A percentile compares a stretch with the other conserved stretches of the same genome.
These are phyloP conservation scores for Neophaeococcomyces mojaviensis DNA, from an alignment of 2,329 filamentous ascomycete genomes.

Conservation along the genomic window DNA sequence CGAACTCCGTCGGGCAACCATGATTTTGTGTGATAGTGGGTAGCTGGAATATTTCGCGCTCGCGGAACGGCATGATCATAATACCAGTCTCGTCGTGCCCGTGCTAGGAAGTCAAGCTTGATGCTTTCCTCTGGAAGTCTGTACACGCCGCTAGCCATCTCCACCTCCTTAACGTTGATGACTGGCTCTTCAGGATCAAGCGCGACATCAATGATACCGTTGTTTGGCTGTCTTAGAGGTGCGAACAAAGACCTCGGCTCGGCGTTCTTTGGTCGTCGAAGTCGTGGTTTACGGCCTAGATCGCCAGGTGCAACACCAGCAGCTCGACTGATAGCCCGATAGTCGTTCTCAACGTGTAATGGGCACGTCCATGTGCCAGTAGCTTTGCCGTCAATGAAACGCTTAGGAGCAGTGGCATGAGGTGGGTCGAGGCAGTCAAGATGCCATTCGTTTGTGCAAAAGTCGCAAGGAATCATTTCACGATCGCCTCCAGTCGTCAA, in stretches of 20 bases:
- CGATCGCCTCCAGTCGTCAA: constrained; percentile 49
- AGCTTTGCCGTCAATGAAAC: constrained; percentile 41
- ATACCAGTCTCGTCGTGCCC: constrained; percentile 41
- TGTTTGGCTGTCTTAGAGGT: constrained; percentile 40
- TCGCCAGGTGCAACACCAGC: constrained; percentile 25
- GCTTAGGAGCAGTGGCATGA: constrained; percentile 65
- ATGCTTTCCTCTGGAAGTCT: constrained; percentile 58
- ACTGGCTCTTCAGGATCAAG: constrained; percentile 44
- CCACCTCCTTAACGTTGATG: constrained; percentile 48
- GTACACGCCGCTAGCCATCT: constrained; percentile 54
- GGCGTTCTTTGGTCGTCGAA: constrained; percentile 45
- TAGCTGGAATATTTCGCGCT: constrained; percentile 9
- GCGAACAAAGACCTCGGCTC: constrained; percentile 40
- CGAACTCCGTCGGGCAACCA: neutral
- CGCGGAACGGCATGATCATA: constrained; percentile 24
- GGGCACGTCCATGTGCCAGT: constrained; percentile 80
- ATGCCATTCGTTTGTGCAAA: constrained; percentile 78
- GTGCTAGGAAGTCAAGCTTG: constrained; percentile 64
- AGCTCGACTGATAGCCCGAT: constrained; percentile 49
- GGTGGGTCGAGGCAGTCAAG: constrained; percentile 86
- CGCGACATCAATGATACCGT: constrained; percentile 64
- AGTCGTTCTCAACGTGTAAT: constrained; percentile 70
- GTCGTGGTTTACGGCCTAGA: constrained; percentile 32
- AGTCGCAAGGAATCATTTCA: constrained; percentile 78
- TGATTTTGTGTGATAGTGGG: constrained; percentile 12